Evolutionary conservation across 345 rosid species (phyloP).

Genomic region (Diplotaxis tenuifolia): DNA sequence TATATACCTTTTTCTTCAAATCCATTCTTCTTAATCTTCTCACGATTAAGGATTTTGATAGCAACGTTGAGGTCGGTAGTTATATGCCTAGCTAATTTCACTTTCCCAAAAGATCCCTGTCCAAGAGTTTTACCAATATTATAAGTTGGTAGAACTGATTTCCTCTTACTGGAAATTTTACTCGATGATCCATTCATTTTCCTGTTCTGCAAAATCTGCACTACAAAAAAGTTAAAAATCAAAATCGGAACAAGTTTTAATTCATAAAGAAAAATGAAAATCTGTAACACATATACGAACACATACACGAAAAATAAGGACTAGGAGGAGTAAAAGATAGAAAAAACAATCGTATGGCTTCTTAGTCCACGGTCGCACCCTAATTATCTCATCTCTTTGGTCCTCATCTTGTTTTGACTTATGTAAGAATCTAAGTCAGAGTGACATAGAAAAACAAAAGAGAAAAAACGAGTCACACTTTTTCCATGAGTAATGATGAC

Average conservation of each 20-base stretch:
- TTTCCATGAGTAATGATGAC: slow-evolving; percentile 17
- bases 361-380: background rate
- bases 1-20: slow-evolving; percentile 79
- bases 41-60: slow-evolving; percentile 81
- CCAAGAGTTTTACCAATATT: slow-evolving; percentile 77
- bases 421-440: slow-evolving; percentile 12
- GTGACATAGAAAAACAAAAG: background rate
- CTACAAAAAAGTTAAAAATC: background rate
- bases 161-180: slow-evolving; percentile 41
- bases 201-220: background rate
- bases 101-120: slow-evolving; percentile 80
- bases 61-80: slow-evolving; percentile 85
- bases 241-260: background rate
- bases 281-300: background rate
- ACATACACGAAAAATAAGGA: background rate
- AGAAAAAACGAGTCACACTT: background rate
- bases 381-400: background rate
- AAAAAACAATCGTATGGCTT: background rate
- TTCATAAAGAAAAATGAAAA: background rate
- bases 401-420: background rate
- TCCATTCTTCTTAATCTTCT: slow-evolving; percentile 52
- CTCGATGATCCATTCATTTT: slow-evolving; percentile 48
- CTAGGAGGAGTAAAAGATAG: background rate
- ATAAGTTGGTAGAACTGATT: slow-evolving; percentile 53
- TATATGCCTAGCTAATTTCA: slow-evolving; percentile 72